Conservation (phyloP, 2,329 filamentous ascomycete species). For the Coleophoma cylindrospora region DNA sequence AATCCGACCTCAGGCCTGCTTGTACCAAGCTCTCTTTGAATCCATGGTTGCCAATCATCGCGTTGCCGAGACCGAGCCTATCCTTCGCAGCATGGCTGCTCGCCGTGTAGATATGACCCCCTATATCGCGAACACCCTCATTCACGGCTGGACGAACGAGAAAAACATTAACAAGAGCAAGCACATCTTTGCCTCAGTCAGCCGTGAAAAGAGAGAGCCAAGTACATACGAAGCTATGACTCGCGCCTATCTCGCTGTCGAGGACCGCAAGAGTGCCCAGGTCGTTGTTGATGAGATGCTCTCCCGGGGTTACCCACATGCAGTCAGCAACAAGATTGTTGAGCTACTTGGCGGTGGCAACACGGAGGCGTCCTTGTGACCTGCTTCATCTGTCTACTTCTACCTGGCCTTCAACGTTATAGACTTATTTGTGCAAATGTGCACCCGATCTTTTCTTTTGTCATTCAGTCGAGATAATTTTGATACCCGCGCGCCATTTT, state of each 20-base stretch:
- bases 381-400: background rate
- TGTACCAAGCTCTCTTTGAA: slow-evolving; percentile 97
- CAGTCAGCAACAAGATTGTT: slow-evolving; percentile 89
- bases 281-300: slow-evolving; percentile 85
- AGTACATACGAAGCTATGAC: slow-evolving; percentile 99
- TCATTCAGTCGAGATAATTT: background rate
- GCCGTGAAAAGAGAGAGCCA: slow-evolving; percentile 77
- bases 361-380: slow-evolving; percentile 12
- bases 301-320: slow-evolving; percentile 80
- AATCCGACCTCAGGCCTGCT: slow-evolving; percentile 71
- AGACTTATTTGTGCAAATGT: background rate
- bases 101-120: slow-evolving; percentile 81
- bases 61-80: slow-evolving; percentile 67
- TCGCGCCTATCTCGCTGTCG: slow-evolving; percentile 79
- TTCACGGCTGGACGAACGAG: slow-evolving; percentile 90
- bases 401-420: background rate
- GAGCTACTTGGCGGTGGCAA: slow-evolving; percentile 69
- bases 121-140: slow-evolving; percentile 97
- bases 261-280: slow-evolving; percentile 73
- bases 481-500: background rate
- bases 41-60: slow-evolving; percentile 93
- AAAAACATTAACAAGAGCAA: slow-evolving; percentile 76
- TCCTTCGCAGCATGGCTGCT: slow-evolving; percentile 71
- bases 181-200: slow-evolving; percentile 74
- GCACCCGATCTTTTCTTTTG: background rate